A percentile compares a stretch with the other conserved stretches of the same genome.
These are phyloP conservation scores for Cutaneotrichosporon spelunceum DNA, from an alignment of 1,284 basidiomycete species.

Conservation along the genomic window DNA sequence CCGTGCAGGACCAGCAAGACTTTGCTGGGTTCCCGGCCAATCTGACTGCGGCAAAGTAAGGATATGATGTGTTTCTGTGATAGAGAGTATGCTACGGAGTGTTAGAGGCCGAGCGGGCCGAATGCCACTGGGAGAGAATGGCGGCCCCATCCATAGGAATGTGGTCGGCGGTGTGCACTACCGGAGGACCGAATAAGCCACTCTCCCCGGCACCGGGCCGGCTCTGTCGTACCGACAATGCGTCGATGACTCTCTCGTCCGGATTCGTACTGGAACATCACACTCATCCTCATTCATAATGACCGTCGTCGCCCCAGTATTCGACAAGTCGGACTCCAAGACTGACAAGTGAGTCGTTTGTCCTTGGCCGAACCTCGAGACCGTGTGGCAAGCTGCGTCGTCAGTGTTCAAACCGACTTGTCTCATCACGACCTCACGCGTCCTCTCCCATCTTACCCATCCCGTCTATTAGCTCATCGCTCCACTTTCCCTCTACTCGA, in stretches of 20 bases:
- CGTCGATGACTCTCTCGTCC: neutral
- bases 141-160: too few relatives aligned
- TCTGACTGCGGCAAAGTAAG: conserved; percentile 57
- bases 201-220: conserved; percentile 1
- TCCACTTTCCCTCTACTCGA: too few relatives aligned
- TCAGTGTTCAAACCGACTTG: too few relatives aligned
- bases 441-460: too few relatives aligned
- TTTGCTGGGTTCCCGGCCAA: conserved; percentile 84
- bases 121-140: too few relatives aligned
- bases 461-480: too few relatives aligned
- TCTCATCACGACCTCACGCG: too few relatives aligned
- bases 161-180: too few relatives aligned
- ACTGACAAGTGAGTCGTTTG: conserved; percentile 34
- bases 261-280: too few relatives aligned
- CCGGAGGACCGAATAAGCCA: neutral
- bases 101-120: neutral
- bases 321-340: conserved; percentile 47
- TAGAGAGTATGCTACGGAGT: conserved; percentile 10
- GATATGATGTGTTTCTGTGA: neutral
- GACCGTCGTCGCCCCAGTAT: conserved; percentile 42
- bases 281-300: conserved; percentile 18
- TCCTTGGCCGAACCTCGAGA: neutral
- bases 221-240: neutral
- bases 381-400: too few relatives aligned
- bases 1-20: conserved; percentile 88